Evolutionary conservation across 2,329 filamentous ascomycete genomes (phyloP).

Genomic region (Phoma sp.): DNA sequence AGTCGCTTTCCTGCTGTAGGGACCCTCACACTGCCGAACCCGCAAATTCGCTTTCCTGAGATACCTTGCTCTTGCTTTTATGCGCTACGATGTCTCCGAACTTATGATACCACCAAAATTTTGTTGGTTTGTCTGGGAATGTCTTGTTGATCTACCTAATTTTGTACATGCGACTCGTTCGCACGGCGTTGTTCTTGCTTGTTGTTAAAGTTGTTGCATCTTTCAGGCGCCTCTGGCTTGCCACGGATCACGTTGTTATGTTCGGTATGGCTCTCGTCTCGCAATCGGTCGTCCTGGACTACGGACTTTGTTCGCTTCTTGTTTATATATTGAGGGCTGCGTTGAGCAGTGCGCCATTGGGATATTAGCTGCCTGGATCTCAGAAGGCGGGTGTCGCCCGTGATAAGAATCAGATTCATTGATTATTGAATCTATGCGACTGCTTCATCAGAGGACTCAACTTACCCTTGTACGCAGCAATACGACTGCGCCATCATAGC

Average conservation of each 20-base stretch:
- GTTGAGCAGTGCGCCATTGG: constrained; percentile 1
- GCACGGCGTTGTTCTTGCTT: constrained; percentile 3
- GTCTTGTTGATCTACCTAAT: constrained; percentile 37
- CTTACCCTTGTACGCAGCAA: neutral
- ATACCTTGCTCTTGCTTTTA: constrained; percentile 22
- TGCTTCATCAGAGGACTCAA: neutral
- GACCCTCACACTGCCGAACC: neutral
- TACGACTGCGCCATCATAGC: neutral
- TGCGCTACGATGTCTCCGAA: constrained; percentile 38
- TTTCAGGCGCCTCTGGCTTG: constrained; percentile 7
- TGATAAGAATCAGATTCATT: constrained; percentile 11
- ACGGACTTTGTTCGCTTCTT: constrained; percentile 11
- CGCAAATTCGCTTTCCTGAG: constrained; percentile 5
- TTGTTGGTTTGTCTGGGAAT: constrained; percentile 34
- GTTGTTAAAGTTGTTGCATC: constrained; percentile 8
- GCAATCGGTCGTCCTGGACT: neutral
- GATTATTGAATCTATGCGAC: neutral
- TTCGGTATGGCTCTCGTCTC: constrained; percentile 8
- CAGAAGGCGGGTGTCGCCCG: constrained; percentile 1
- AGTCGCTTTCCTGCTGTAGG: constrained; percentile 4
- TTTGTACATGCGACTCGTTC: constrained; percentile 27
- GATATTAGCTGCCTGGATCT: neutral
- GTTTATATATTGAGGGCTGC: constrained; percentile 11
- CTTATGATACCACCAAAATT: constrained; percentile 41
- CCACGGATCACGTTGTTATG: constrained; percentile 9